Evolutionary conservation across 768 basidiomycete genomes (phyloP).

Genomic region (Scleroderma bovista): DNA sequence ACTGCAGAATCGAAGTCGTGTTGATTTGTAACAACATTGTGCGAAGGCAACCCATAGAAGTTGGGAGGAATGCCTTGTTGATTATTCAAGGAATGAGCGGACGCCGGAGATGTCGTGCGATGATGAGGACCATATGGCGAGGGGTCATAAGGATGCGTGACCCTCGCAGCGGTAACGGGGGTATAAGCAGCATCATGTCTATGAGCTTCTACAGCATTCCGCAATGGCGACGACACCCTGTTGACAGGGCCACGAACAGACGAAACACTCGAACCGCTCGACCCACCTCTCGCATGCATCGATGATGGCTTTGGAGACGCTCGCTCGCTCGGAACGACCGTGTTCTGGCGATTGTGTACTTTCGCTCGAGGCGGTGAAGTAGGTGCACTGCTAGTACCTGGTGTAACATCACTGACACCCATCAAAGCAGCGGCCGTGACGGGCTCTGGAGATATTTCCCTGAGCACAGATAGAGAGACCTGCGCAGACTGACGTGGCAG

Average conservation of each 20-base stretch:
- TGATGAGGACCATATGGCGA: constrained; percentile 2
- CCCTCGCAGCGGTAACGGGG: not conserved
- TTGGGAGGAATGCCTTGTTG: constrained; percentile 9
- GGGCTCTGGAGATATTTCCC: not conserved
- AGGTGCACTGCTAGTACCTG: not conserved
- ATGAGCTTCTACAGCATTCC: constrained; percentile 4
- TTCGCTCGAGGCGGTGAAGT: constrained; percentile 2
- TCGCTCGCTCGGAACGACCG: not conserved
- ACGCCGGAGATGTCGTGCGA: constrained; percentile 20
- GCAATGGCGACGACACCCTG: constrained; percentile 11
- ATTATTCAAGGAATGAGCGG: constrained; percentile 17
- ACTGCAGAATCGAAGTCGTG: constrained; percentile 16
- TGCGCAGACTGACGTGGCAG: not conserved
- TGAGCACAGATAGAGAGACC: not conserved
- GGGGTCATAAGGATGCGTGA: constrained; percentile 2
- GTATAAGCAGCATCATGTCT: constrained; percentile 1
- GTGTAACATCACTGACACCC: not conserved
- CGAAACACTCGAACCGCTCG: constrained; percentile 7
- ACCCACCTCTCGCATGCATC: constrained; percentile 7
- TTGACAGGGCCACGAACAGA: constrained; percentile 8
- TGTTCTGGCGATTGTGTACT: constrained; percentile 3
- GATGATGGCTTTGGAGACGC: constrained; percentile 3
- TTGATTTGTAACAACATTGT: constrained; percentile 5
- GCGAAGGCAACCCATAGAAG: not conserved
- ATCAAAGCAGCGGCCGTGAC: not conserved